Evolutionary conservation across 2,329 filamentous ascomycete genomes (phyloP), one percentile per base, ranked within the genome.

Genomic region (Ophiostoma sp.): DNA sequence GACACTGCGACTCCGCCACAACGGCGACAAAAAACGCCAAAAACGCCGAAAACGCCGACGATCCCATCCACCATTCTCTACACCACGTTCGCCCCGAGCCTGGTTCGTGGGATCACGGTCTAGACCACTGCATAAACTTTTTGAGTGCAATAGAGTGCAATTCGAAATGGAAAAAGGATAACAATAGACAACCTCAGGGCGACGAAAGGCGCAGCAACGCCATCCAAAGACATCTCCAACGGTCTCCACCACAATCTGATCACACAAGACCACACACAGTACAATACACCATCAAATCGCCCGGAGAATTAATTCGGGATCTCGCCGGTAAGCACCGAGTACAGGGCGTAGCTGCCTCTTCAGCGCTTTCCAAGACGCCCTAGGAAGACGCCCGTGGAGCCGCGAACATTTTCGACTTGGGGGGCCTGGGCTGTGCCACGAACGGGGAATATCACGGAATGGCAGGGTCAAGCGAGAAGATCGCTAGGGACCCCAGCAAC

Each of bases 331-430:
- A 64, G 33, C 59, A 64, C n/a, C n/a, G 19, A 42, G 31, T 3
- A 17, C 55, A 42, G 33, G 59, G 33, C 33, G 11, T 64, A 42
- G 59, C 36, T 42, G 50, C 3, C 4, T 52, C 50, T 52, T 50
- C 19, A 7, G 45, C 7, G 17, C n/a, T 17, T 8, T 33, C 59
- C 12, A 57, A 5, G 6, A 12, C 31, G 33, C 33, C 33, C n/a
- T 42, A 64, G 55, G 55, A 33, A 19, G 55, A 63, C 9, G n/a
- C 59, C 33, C 59, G 59, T 64, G 59, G 59, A 42, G 36, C 59
- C 59, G 17, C 17, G 59, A 42, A 33, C 59, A 42, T 33, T 39
- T 39, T 33, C n/a, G 33, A 36, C 33, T 48, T 48, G 42, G 6
- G 42, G 42, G 42, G 42, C 50, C 22, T 15, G 50, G 22, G 12